A percentile compares a stretch with the other conserved stretches of the same genome.
phyloP scores from a whole-genome alignment of 2,329 filamentous ascomycete genomes.

The Amauroascus verrucosus region DNA sequence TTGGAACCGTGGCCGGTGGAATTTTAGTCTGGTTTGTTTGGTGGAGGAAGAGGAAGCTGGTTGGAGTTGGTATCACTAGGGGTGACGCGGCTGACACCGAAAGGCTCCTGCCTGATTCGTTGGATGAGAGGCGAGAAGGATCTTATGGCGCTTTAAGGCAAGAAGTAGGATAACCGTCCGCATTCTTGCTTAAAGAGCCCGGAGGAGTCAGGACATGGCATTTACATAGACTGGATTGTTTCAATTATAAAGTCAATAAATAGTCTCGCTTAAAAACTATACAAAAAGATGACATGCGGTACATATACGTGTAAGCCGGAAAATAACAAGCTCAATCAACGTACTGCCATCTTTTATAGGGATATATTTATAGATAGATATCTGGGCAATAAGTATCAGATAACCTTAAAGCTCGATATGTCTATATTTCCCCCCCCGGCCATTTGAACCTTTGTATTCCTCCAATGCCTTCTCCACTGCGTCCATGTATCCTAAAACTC shows the following conservation, averaged over 20 bases:
- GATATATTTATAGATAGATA: not conserved
- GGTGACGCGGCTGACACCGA: constrained; percentile 5
- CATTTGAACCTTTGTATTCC: constrained; percentile 28
- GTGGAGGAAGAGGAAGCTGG: constrained; percentile 27
- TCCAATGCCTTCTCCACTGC: constrained; percentile 65
- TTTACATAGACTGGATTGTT: not conserved
- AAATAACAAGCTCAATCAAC: not conserved
- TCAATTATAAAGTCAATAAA: too few relatives aligned
- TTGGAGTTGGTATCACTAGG: not conserved
- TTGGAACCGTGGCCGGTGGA: constrained; percentile 56
- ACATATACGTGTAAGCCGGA: not conserved
- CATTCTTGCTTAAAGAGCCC: too few relatives aligned
- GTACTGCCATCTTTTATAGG: not conserved
- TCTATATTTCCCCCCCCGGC: constrained; percentile 28
- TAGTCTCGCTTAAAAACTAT: not conserved
- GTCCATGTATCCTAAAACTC: constrained; percentile 72
- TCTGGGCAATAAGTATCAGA: not conserved
- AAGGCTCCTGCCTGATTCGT: not conserved
- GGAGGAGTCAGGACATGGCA: too few relatives aligned
- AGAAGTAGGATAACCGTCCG: not conserved
- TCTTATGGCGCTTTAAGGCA: constrained; percentile 1
- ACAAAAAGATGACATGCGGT: not conserved
- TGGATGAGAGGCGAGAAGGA: constrained; percentile 1
- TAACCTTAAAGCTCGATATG: constrained; percentile 26
- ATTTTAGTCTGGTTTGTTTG: constrained; percentile 57